Percentiles rank a stretch among this genome's conserved stretches.
Conservation (phyloP, 257 asterid species). For the Catharanthus roseus region DNA sequence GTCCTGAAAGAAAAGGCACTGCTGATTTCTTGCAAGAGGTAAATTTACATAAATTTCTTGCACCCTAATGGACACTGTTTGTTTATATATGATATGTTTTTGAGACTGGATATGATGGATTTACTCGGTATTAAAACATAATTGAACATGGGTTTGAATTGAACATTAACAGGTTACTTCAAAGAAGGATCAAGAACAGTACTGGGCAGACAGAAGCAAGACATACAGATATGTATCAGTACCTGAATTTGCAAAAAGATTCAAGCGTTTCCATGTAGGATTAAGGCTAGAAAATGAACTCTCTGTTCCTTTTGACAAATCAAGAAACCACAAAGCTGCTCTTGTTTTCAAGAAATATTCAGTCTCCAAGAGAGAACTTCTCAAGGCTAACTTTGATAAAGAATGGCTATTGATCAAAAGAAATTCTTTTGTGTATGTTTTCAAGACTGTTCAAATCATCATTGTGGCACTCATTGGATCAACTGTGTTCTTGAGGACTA, state of each 20-base stretch:
- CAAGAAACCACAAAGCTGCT: constrained; percentile 47
- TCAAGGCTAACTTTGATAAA: constrained; percentile 50
- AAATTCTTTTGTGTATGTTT: constrained; percentile 57
- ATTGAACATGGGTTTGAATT: too few species aligned
- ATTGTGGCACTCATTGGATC: constrained; percentile 55
- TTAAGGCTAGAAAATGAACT: constrained; percentile 37
- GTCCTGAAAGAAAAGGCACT: constrained; percentile 73
- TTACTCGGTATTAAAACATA: too few species aligned
- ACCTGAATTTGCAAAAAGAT: constrained; percentile 41
- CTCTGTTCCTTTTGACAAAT: constrained; percentile 42
- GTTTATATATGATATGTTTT: too few species aligned
- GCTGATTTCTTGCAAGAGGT: constrained; percentile 88
- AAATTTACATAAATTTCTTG: too few species aligned
- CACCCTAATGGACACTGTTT: too few species aligned
- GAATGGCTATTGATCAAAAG: constrained; percentile 73
- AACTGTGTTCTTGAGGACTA: constrained; percentile 59
- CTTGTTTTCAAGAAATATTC: constrained; percentile 41
- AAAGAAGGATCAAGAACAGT: constrained; percentile 65
- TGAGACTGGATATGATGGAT: too few species aligned
- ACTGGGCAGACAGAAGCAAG: constrained; percentile 41
- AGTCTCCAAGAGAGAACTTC: constrained; percentile 47
- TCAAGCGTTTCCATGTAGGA: constrained; percentile 52
- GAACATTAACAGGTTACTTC: constrained; percentile 50
- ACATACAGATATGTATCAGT: constrained; percentile 41
- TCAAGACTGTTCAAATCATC: constrained; percentile 58